Evolutionary conservation across 352 stramenopile genomes (phyloP), one percentile per base, ranked within the genome.

Genomic region (Globisporangium rhizosaccharum): DNA sequence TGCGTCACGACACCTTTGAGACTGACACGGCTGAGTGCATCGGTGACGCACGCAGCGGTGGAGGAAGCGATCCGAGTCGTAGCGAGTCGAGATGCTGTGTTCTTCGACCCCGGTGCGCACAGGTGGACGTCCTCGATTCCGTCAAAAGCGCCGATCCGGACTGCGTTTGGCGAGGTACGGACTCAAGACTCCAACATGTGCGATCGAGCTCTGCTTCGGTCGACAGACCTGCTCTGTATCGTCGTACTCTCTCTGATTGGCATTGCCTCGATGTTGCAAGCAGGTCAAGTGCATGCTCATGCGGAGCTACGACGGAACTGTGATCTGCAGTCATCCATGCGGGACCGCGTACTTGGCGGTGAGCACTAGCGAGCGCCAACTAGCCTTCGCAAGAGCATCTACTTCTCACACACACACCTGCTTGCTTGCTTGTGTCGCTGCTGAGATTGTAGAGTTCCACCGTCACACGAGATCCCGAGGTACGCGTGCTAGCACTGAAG

Each of bases 51-150:
- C 26, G 48, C 61, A 74, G 82, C 70, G 18, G 71, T 88, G 33
- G 66, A 82, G 15, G 77, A 89, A 49, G 82, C 79, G 2, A 53
- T 89, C 10, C 61, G 65, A 18, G 57, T 83, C 15, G 52, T 91
- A 6, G 72, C 66, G 2, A 76, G 63, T 17, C 70, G 79, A 12
- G 70, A 86, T 52, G 53, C 73, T 50, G 76, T 89, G 20, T 74
- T 78, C 47, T 87, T 74, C 42, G 79, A 91, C 54, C 61, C 57
- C 1, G 59, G 58, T 15, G 55, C 66, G 12, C 60, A 65, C 39
- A 55, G 58, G 8, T 91, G 76, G 82, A 70, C 66, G 18, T 73
- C 68, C 23, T 71, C 56, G 0, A 70, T 91, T 23, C 68, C 75
- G 5, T 39, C 61, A 23, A 75, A 76, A 53, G 56, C 75, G 0